These are phyloP conservation scores for Candida ficus DNA, from an alignment of 805 yeast genomes.

Conservation along the genomic window DNA sequence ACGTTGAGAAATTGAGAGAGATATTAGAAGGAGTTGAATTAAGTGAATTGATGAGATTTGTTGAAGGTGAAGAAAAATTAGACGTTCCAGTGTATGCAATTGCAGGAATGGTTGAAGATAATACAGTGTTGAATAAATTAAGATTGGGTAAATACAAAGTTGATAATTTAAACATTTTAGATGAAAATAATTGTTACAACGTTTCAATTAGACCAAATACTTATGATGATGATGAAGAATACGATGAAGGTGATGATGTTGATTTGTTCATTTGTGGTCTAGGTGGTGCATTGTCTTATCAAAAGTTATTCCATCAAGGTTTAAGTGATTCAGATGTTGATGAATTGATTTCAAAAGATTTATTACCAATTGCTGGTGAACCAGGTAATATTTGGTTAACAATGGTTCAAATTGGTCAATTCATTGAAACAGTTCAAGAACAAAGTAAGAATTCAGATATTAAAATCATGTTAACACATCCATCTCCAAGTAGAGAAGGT, in stretches of 20 bases:
- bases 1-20: constrained; percentile 28
- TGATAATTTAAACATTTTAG: constrained; percentile 56
- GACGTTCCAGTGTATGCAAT: constrained; percentile 68
- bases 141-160: constrained; percentile 46
- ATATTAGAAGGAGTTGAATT: constrained; percentile 33
- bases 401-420: constrained; percentile 62
- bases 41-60: constrained; percentile 47
- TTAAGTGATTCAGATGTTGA: constrained; percentile 26
- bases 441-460: constrained; percentile 40
- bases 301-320: constrained; percentile 64
- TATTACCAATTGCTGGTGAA: constrained; percentile 52
- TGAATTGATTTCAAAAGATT: constrained; percentile 16
- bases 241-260: constrained; percentile 30
- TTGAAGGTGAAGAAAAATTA: constrained; percentile 37
- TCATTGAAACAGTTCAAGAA: constrained; percentile 43
- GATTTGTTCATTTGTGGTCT: constrained; percentile 58
- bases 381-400: constrained; percentile 75
- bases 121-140: constrained; percentile 58
- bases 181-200: constrained; percentile 46
- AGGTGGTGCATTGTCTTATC: constrained; percentile 67
- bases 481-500: constrained; percentile 68
- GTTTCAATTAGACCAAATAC: constrained; percentile 21
- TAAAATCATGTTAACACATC: constrained; percentile 60
- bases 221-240: constrained; percentile 1
- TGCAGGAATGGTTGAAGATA: constrained; percentile 75